These are phyloP conservation scores for Penicillium fimorum DNA, from an alignment of 495 filamentous ascomycete species.

Conservation along the genomic window DNA sequence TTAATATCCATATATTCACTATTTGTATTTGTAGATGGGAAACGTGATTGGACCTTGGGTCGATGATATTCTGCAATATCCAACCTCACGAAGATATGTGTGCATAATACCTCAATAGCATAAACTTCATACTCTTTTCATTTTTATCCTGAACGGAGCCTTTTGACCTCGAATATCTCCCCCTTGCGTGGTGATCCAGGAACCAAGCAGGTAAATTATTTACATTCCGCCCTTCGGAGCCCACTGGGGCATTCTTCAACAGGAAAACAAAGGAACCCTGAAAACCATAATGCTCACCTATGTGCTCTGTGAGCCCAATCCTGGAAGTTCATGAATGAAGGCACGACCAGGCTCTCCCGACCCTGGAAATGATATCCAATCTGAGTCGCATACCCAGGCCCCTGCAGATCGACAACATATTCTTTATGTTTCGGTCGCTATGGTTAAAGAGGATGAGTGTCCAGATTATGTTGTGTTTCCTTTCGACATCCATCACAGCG, in stretches of 20 bases:
- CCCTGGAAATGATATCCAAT: not conserved
- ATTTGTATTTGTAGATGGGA: too few species aligned
- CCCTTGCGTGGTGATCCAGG: constrained; percentile 19
- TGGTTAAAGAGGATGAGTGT: constrained; percentile 11
- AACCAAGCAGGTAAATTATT: constrained; percentile 8
- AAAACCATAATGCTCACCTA: not conserved
- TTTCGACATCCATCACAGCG: constrained; percentile 10
- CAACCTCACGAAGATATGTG: too few species aligned
- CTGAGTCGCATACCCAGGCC: constrained; percentile 18
- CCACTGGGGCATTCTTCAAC: constrained; percentile 19
- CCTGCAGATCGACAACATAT: constrained; percentile 23
- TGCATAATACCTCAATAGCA: not conserved
- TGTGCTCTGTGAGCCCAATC: constrained; percentile 2
- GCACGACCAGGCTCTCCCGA: constrained; percentile 6
- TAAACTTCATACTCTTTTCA: too few species aligned
- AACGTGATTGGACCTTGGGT: too few species aligned
- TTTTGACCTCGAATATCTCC: constrained; percentile 15
- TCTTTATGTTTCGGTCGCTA: not conserved
- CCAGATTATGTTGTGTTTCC: not conserved
- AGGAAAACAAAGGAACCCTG: not conserved
- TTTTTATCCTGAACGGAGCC: constrained; percentile 11
- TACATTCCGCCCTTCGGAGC: constrained; percentile 18
- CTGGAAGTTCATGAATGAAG: constrained; percentile 14
- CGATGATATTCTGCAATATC: too few species aligned
- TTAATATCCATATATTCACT: too few species aligned